phyloP scores from a whole-genome alignment of 192 early-diverging fungal genomes.

The Coemansia sp. region DNA sequence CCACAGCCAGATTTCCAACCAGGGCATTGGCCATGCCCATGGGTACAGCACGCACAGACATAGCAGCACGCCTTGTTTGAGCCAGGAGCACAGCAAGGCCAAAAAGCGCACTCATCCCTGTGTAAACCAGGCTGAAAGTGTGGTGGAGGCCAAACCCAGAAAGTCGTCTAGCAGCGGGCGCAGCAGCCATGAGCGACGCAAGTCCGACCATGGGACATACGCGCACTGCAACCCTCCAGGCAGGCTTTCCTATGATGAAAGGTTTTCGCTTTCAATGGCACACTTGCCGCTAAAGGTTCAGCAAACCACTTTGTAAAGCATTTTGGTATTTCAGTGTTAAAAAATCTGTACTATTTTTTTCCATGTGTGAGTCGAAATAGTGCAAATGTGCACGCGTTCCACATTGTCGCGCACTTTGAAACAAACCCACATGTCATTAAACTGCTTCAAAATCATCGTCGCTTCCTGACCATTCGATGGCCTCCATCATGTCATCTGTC shows the following conservation, averaged over 20 bases:
- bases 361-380: too few relatives aligned
- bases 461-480: slow-evolving; percentile 76
- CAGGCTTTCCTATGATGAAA: slow-evolving; percentile 14
- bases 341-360: too few relatives aligned
- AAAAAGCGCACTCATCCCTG: slow-evolving; percentile 1
- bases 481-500: slow-evolving; percentile 66
- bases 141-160: neutral
- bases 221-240: neutral
- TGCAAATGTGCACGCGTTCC: too few relatives aligned
- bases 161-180: neutral
- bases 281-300: slow-evolving; percentile 28
- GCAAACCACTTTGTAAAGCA: neutral
- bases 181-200: slow-evolving; percentile 7
- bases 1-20: too few relatives aligned
- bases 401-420: too few relatives aligned
- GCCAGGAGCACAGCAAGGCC: neutral
- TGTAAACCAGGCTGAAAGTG: neutral
- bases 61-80: too few relatives aligned
- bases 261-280: slow-evolving; percentile 34
- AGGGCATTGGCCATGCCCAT: too few relatives aligned
- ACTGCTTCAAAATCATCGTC: slow-evolving; percentile 37
- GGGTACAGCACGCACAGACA: too few relatives aligned
- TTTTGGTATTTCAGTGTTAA: neutral
- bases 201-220: neutral
- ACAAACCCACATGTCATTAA: slow-evolving; percentile 2